phyloP scores from a whole-genome alignment of 2,329 filamentous ascomycete genomes.

The Pseudogymnoascus sp. region DNA sequence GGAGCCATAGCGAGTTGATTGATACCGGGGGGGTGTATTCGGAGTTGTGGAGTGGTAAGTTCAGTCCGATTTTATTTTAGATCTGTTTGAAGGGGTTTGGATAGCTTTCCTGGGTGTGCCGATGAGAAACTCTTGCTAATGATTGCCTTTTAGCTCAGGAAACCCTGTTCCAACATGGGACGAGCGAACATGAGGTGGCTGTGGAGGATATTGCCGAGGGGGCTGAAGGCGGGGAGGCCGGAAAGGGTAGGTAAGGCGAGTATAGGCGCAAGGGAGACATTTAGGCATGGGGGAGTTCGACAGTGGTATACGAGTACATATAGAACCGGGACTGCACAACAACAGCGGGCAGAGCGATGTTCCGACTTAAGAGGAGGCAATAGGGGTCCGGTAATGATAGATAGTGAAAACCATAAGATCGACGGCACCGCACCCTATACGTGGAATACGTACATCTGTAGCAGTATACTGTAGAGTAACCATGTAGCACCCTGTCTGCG shows the following conservation, averaged over 20 bases:
- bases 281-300: not conserved
- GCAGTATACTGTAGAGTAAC: too few relatives aligned
- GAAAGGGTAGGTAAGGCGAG: not conserved
- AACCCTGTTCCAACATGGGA: conserved; percentile 45
- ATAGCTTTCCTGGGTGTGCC: not conserved
- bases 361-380: not conserved
- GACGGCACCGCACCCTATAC: not conserved
- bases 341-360: not conserved
- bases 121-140: conserved; percentile 4
- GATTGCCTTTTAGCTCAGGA: conserved; percentile 46
- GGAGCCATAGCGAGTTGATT: conserved; percentile 78
- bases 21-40: conserved; percentile 74
- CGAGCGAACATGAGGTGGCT: conserved; percentile 31
- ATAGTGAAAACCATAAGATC: not conserved
- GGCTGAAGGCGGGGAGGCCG: not conserved
- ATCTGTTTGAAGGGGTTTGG: not conserved
- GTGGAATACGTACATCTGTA: not conserved
- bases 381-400: not conserved
- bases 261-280: not conserved
- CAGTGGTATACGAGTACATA: not conserved
- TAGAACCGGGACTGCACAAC: not conserved
- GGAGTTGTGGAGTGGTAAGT: conserved; percentile 81
- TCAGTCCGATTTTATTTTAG: not conserved
- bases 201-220: conserved; percentile 7
- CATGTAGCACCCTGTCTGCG: too few relatives aligned